phyloP scores from a whole-genome alignment of 331 rosid genomes.

The Pyrus hybrid region DNA sequence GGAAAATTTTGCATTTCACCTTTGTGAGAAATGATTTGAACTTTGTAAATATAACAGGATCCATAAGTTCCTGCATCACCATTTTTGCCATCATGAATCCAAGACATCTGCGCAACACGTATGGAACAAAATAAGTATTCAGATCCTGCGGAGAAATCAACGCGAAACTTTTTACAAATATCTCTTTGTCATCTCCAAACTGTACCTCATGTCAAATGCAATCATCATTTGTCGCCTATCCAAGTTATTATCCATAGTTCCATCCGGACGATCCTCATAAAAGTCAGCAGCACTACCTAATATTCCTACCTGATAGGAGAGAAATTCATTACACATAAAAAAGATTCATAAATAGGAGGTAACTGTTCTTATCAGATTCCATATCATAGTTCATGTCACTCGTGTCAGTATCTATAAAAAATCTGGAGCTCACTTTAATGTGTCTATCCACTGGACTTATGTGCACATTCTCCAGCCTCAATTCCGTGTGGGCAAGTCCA shows the following conservation, averaged over 20 bases:
- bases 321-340: not conserved
- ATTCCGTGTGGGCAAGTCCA: constrained; percentile 95
- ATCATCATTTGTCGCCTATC: constrained; percentile 97
- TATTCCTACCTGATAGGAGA: constrained; percentile 67
- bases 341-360: not conserved
- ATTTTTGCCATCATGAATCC: constrained; percentile 94
- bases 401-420: not conserved
- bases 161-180: not conserved
- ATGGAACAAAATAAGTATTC: constrained; percentile 20
- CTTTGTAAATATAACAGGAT: constrained; percentile 61
- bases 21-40: constrained; percentile 75
- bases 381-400: not conserved
- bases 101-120: constrained; percentile 57
- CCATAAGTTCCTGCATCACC: constrained; percentile 96
- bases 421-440: constrained; percentile 69
- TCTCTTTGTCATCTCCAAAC: constrained; percentile 12
- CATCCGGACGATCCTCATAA: constrained; percentile 45
- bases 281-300: constrained; percentile 92
- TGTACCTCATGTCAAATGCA: constrained; percentile 96
- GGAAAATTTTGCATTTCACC: constrained; percentile 35
- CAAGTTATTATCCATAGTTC: constrained; percentile 42
- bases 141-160: not conserved
- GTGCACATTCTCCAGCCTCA: constrained; percentile 92
- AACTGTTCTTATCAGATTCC: no score
- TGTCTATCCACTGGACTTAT: constrained; percentile 95